Conservation (phyloP, 2,329 filamentous ascomycete genomes). For the Coniochaeta sp. region DNA sequence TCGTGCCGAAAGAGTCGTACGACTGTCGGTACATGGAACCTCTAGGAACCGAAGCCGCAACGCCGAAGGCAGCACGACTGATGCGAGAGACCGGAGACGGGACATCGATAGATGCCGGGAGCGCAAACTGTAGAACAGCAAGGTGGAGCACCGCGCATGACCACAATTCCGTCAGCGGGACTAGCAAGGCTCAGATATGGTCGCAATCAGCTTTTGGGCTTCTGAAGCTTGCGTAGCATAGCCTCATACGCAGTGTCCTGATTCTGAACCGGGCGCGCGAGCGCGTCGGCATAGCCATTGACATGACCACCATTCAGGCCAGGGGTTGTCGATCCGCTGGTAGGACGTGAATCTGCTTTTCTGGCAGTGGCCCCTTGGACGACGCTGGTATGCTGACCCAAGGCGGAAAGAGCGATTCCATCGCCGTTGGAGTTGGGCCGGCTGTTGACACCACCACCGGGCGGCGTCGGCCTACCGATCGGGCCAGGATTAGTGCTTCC, state of each 20-base stretch:
- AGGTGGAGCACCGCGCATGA: not conserved
- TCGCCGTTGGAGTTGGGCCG: not conserved
- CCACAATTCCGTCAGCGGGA: not conserved
- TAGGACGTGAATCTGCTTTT: not conserved
- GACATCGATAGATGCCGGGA: not conserved
- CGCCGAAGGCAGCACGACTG: not conserved
- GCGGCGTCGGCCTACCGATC: not conserved
- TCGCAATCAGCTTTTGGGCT: not conserved
- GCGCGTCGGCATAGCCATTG: not conserved
- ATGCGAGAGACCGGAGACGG: not conserved
- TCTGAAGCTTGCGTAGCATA: not conserved
- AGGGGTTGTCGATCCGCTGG: not conserved
- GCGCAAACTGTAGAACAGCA: not conserved
- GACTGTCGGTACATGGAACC: not conserved
- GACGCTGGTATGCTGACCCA: not conserved
- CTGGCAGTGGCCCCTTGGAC: not conserved
- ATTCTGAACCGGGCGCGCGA: not conserved
- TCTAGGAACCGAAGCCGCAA: not conserved
- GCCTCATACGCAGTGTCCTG: not conserved
- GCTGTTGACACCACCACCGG: not conserved
- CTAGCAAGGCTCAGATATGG: not conserved
- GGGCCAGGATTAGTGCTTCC: not conserved
- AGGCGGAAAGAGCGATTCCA: not conserved
- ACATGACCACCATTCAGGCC: not conserved
- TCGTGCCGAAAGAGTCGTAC: not conserved